A percentile compares a stretch with the other conserved stretches of the same genome.
phyloP scores from a whole-genome alignment of 208 protist genomes.

The Leishmania gerbilli region DNA sequence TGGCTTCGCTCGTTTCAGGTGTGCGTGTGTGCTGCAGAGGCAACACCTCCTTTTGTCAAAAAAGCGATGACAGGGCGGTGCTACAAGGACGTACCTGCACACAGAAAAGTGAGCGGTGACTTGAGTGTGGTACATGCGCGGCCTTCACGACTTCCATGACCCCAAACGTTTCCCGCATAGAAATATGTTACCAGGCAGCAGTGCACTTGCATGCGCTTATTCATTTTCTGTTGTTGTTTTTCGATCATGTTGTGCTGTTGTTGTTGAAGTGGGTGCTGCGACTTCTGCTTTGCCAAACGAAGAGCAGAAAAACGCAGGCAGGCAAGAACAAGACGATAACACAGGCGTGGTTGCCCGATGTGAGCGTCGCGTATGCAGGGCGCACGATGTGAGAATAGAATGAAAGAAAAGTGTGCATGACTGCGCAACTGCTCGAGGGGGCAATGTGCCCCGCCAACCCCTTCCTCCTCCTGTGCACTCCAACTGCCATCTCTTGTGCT shows the following conservation, averaged over 20 bases:
- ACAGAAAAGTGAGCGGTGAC: not conserved
- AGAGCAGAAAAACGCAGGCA: constrained; percentile 6
- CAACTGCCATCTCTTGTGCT: not conserved
- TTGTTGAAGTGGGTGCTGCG: not conserved
- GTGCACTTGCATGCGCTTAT: no score
- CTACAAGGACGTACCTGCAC: not conserved
- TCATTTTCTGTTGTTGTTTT: not conserved
- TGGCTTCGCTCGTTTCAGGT: not conserved
- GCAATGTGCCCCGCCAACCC: not conserved
- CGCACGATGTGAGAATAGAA: constrained; percentile 10
- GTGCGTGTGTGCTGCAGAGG: not conserved
- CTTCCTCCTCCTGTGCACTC: not conserved
- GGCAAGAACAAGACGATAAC: constrained; percentile 5
- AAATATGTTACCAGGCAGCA: not conserved
- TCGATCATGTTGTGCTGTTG: not conserved
- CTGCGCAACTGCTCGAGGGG: not conserved
- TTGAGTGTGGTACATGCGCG: not conserved
- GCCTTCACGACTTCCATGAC: not conserved
- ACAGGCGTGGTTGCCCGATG: not conserved
- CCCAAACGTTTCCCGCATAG: not conserved
- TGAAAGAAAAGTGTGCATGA: constrained; percentile 11
- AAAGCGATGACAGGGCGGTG: no score
- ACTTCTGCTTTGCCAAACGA: not conserved
- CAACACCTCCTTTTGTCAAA: not conserved
- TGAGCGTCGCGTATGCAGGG: not conserved